These are phyloP conservation scores for Zymoseptoria ardabiliae DNA, from an alignment of 2,329 filamentous ascomycete genomes.

Conservation along the genomic window DNA sequence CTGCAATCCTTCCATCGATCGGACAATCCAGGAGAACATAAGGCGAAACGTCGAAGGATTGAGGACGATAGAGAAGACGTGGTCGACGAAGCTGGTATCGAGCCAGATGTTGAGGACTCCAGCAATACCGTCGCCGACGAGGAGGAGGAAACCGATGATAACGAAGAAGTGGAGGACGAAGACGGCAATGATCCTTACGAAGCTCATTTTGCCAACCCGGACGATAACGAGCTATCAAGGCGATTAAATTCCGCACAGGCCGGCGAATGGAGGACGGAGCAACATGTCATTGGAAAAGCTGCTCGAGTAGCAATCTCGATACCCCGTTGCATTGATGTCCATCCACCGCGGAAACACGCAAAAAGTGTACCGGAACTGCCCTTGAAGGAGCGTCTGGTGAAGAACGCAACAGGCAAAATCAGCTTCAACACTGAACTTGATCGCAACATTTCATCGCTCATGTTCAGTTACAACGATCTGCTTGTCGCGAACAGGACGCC, in stretches of 20 bases:
- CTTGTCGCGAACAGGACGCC: conserved; percentile 66
- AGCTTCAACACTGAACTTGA: conserved; percentile 52
- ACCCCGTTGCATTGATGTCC: conserved; percentile 9
- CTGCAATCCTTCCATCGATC: conserved; percentile 47
- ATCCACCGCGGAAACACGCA: conserved; percentile 1
- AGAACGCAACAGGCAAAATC: conserved; percentile 46
- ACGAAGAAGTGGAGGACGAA: conserved; percentile 42
- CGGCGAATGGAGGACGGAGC: conserved; percentile 41
- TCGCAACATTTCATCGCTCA: conserved; percentile 57
- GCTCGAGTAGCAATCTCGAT: conserved; percentile 12
- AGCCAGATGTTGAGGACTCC: conserved; percentile 30
- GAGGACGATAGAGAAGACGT: conserved; percentile 17
- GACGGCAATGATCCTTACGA: conserved; percentile 62
- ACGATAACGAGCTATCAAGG: conserved; percentile 52
- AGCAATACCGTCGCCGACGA: conserved; percentile 33
- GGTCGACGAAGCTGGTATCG: conserved; percentile 16
- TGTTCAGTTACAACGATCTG: conserved; percentile 79
- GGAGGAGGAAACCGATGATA: conserved; percentile 33
- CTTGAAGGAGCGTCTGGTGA: conserved; percentile 64
- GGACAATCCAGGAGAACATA: conserved; percentile 36
- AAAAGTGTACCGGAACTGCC: conserved; percentile 37
- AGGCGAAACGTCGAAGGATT: conserved; percentile 49
- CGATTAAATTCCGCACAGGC: conserved; percentile 41
- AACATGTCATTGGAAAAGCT: conserved; percentile 12
- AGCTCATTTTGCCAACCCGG: conserved; percentile 64